Evolutionary conservation across 768 basidiomycete genomes (phyloP).

Genomic region (Suillus plorans): DNA sequence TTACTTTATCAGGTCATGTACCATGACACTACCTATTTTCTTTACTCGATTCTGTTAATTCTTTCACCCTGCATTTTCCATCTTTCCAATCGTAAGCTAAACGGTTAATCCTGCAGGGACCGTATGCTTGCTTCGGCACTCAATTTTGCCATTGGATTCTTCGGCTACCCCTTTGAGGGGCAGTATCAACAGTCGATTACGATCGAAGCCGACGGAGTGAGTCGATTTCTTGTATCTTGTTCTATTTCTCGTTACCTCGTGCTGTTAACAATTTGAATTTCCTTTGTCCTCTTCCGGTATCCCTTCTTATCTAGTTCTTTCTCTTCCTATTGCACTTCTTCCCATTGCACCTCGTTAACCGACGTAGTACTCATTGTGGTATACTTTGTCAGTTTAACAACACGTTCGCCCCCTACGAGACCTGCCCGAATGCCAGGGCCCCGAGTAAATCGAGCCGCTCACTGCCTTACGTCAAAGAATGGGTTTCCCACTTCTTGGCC

Average conservation of each 20-base stretch:
- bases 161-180: conserved; percentile 68
- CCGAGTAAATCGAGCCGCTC: conserved; percentile 56
- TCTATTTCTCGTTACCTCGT: conserved; percentile 4
- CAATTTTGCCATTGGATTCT: conserved; percentile 75
- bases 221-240: conserved; percentile 25
- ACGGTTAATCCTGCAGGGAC: conserved; percentile 42
- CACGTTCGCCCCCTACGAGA: conserved; percentile 83
- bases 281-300: conserved; percentile 15
- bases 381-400: conserved; percentile 61
- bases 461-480: conserved; percentile 53
- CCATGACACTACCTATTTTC: background rate
- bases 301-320: background rate
- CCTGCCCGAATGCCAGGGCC: conserved; percentile 66
- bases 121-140: conserved; percentile 68
- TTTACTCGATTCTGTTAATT: background rate
- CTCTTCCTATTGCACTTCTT: background rate
- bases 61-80: background rate
- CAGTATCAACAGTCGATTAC: conserved; percentile 78
- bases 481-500: conserved; percentile 72
- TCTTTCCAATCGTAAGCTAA: background rate
- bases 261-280: background rate
- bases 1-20: background rate
- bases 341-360: background rate
- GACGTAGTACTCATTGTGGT: background rate
- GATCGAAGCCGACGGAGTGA: conserved; percentile 61